Evolutionary conservation across 768 basidiomycete species (phyloP), one percentile per base, ranked within the genome.

Genomic region (Leucosporidium yakuticum): DNA sequence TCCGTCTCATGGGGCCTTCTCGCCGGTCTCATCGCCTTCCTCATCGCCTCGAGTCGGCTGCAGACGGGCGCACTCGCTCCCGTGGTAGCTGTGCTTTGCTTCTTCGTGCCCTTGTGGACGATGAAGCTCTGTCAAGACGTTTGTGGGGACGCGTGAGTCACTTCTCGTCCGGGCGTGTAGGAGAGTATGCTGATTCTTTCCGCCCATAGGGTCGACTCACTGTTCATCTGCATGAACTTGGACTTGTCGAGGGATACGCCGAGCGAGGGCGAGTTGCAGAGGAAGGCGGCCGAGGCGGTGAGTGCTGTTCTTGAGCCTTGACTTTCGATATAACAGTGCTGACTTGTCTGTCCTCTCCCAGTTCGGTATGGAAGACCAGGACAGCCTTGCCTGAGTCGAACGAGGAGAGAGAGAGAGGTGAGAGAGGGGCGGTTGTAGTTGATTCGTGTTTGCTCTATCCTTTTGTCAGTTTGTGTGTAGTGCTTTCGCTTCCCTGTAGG

Each of bases 31-130:
- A 80, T 84, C 48, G 89, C 91, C 7, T 96, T 95, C 77, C 79
- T 97, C 25, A 90, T 94, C 73, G 89, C 91, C n/a, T 88, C 90
- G 3, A 89, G 91, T 78, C 87, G 88, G 0, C 79, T 91, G 27
- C 77, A 78, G 59, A 17, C 48, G 23, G 85, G 86, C 31, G 78
- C 86, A 56, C 83, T 88, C 73, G 90, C 91, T 0, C 81, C 92
- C 12, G 83, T 86, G 19, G 88, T 89, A 27, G 85, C 88, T 1
- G 72, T 94, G 21, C 80, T 94, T 20, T 53, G 58, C 53, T 63
- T 68, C 61, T 58, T 63, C 54, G 58, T 70, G 9, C 72, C 72
- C 6, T 23, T 65, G 29, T 70, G 67, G 69, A 73, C 67, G 19
- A 31, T 62, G 19, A 32, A 57, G 50, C 58, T 70, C 19, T 65